Percentiles rank a stretch among this genome's conserved stretches.
phyloP scores from a whole-genome alignment of 805 yeast species.

The Metschnikowia gelsemii region DNA sequence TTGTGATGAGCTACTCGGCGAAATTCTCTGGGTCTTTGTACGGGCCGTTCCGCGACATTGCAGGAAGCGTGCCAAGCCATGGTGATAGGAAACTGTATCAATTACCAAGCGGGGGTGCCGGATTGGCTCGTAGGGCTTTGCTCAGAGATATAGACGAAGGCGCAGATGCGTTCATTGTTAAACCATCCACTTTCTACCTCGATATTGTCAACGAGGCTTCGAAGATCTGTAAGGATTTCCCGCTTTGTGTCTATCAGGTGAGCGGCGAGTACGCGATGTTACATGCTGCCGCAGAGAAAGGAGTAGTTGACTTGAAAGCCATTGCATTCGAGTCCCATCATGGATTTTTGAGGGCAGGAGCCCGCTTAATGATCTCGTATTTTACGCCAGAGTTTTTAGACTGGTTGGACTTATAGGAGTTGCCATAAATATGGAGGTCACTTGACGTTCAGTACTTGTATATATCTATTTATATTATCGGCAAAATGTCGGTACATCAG shows the following conservation, averaged over 20 bases:
- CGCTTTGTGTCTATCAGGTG: slow-evolving; percentile 93
- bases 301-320: slow-evolving; percentile 78
- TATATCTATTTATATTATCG: slow-evolving; percentile 1
- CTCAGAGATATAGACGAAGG: slow-evolving; percentile 87
- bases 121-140: slow-evolving; percentile 90
- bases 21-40: slow-evolving; percentile 88
- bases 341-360: slow-evolving; percentile 95
- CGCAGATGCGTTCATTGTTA: slow-evolving; percentile 91
- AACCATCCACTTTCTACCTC: slow-evolving; percentile 93
- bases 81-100: slow-evolving; percentile 95
- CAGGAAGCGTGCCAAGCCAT: slow-evolving; percentile 81
- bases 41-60: slow-evolving; percentile 98
- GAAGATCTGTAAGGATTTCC: slow-evolving; percentile 75
- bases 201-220: slow-evolving; percentile 90
- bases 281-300: slow-evolving; percentile 97
- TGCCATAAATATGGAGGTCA: too few species aligned
- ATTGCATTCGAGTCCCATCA: slow-evolving; percentile 85
- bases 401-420: slow-evolving; percentile 58
- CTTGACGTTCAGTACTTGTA: too few species aligned
- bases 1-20: slow-evolving; percentile 92
- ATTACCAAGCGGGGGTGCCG: slow-evolving; percentile 88
- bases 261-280: slow-evolving; percentile 97
- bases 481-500: background rate
- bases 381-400: slow-evolving; percentile 95
- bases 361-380: slow-evolving; percentile 84